Conservation (phyloP, 2,329 filamentous ascomycete species). For the Ophiostoma populinum region DNA sequence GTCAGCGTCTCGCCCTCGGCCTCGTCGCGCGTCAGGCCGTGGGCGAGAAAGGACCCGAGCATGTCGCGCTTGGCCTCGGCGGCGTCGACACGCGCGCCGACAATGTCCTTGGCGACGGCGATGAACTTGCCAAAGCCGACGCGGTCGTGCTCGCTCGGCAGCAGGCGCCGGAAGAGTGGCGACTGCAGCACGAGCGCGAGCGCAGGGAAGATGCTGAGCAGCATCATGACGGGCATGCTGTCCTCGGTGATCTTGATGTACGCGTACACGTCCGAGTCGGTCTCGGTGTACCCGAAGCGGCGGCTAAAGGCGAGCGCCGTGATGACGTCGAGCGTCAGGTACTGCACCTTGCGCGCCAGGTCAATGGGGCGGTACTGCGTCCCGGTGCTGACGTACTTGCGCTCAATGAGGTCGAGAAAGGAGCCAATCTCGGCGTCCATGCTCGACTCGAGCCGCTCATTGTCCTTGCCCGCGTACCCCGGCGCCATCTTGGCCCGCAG, state of each 20-base stretch:
- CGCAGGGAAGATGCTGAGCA: constrained; percentile 22
- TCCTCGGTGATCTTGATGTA: constrained; percentile 23
- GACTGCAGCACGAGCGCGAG: constrained; percentile 25
- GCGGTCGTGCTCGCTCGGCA: constrained; percentile 23
- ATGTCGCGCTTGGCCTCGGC: constrained; percentile 17
- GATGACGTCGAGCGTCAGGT: constrained; percentile 38
- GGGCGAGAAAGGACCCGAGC: constrained; percentile 24
- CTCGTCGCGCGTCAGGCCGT: constrained; percentile 21
- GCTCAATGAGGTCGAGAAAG: constrained; percentile 23
- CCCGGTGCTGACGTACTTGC: constrained; percentile 19
- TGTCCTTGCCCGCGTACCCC: constrained; percentile 18
- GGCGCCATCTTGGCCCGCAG: constrained; percentile 27
- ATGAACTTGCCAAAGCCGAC: constrained; percentile 23
- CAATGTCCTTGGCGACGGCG: constrained; percentile 14
- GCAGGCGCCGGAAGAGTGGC: constrained; percentile 21
- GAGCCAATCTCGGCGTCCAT: constrained; percentile 14
- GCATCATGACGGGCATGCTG: constrained; percentile 19
- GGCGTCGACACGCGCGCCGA: constrained; percentile 4
- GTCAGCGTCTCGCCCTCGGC: constrained; percentile 27
- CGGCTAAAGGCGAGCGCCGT: constrained; percentile 31
- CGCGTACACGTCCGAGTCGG: constrained; percentile 26
- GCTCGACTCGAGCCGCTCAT: constrained; percentile 13
- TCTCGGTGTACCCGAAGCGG: constrained; percentile 27
- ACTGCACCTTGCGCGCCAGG: constrained; percentile 30
- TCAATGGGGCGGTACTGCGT: constrained; percentile 17